These are phyloP conservation scores for Entomophthora muscae DNA, from an alignment of 371 early-diverging fungal genomes.

Conservation along the genomic window DNA sequence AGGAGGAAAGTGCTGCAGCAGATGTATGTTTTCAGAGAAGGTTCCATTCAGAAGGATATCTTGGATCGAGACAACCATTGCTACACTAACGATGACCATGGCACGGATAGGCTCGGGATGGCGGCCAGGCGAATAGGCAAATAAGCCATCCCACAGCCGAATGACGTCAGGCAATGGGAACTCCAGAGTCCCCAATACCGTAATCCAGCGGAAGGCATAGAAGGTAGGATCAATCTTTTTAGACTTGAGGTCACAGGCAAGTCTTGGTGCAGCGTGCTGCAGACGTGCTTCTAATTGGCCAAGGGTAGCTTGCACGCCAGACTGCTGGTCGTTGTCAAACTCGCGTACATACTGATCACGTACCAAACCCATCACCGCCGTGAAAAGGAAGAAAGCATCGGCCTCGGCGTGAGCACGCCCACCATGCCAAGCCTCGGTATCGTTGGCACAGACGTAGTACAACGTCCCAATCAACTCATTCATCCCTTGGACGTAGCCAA, in stretches of 20 bases:
- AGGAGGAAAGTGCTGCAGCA: conserved; percentile 24
- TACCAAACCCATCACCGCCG: conserved; percentile 45
- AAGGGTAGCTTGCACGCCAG: conserved; percentile 41
- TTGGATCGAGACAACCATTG: conserved; percentile 27
- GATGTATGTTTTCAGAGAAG: conserved; percentile 41
- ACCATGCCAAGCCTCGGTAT: conserved; percentile 11
- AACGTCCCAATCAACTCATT: conserved; percentile 74
- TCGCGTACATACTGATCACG: conserved; percentile 66
- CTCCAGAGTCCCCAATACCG: conserved; percentile 66
- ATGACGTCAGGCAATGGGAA: conserved; percentile 66
- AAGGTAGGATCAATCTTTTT: conserved; percentile 57
- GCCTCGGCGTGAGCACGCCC: conserved; percentile 57
- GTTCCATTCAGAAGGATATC: conserved; percentile 32
- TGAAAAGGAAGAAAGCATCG: conserved; percentile 68
- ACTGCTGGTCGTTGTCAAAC: conserved; percentile 33
- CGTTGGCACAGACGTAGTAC: conserved; percentile 62
- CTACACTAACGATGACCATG: conserved; percentile 43
- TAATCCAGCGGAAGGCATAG: conserved; percentile 73
- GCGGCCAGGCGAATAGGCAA: conserved; percentile 35
- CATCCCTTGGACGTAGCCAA: conserved; percentile 84
- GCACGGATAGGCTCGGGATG: conserved; percentile 25
- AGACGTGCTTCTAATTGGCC: conserved; percentile 36
- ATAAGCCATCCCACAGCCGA: conserved; percentile 65
- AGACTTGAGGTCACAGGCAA: conserved; percentile 36
- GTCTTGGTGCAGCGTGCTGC: conserved; percentile 30